These are phyloP conservation scores for Amphibolis antarctica DNA, from an alignment of 106 monocot species.

Conservation along the genomic window DNA sequence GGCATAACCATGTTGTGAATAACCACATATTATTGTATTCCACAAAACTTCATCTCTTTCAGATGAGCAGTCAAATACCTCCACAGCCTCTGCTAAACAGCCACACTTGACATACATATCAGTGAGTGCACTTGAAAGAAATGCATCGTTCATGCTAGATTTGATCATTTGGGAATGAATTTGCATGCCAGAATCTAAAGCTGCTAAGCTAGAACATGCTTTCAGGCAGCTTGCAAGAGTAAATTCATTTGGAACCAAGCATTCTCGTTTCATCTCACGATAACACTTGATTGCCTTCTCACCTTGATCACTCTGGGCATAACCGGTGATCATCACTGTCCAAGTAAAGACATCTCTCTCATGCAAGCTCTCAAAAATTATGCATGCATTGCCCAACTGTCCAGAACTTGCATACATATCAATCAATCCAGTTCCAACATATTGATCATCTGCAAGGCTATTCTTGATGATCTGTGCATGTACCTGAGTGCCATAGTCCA, in stretches of 20 bases:
- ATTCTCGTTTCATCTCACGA: slow-evolving; percentile 23
- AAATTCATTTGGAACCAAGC: slow-evolving; percentile 25
- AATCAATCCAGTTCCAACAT: slow-evolving; percentile 16
- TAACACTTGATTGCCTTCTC: slow-evolving; percentile 23
- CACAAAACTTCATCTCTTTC: slow-evolving; percentile 25
- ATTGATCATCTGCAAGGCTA: slow-evolving; percentile 8
- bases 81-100: slow-evolving; percentile 24
- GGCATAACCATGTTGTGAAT: slow-evolving; percentile 32
- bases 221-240: slow-evolving; percentile 30
- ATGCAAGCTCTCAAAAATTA: slow-evolving; percentile 16
- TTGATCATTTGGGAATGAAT: slow-evolving; percentile 32
- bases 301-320: slow-evolving; percentile 15
- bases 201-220: slow-evolving; percentile 31
- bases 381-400: slow-evolving; percentile 1
- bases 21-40: slow-evolving; percentile 34
- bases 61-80: slow-evolving; percentile 11
- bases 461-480: slow-evolving; percentile 31
- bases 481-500: slow-evolving; percentile 18
- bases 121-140: slow-evolving; percentile 21
- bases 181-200: slow-evolving; percentile 23
- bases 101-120: slow-evolving; percentile 46
- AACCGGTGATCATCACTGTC: slow-evolving; percentile 30
- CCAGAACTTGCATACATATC: slow-evolving; percentile 32
- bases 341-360: slow-evolving; percentile 37
- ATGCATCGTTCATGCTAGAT: slow-evolving; percentile 13